phyloP scores from a whole-genome alignment of 495 filamentous ascomycete species.

The Mytilinidion resinicola region DNA sequence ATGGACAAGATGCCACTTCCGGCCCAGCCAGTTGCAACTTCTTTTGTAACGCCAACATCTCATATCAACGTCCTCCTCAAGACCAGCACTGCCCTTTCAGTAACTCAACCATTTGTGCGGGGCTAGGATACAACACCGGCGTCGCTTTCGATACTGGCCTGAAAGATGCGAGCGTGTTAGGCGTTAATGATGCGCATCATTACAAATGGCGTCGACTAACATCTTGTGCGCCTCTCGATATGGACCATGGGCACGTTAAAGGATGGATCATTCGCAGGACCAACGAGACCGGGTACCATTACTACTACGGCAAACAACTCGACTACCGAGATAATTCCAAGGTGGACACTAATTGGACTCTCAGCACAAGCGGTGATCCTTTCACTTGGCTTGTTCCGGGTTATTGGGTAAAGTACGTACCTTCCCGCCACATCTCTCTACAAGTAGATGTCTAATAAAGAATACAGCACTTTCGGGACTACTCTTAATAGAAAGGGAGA shows the following conservation, averaged over 20 bases:
- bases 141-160: conserved; percentile 4
- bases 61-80: conserved; percentile 4
- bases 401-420: conserved; percentile 24
- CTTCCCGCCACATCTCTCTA: conserved; percentile 5
- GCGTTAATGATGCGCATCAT: neutral
- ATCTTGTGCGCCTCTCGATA: neutral
- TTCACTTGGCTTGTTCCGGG: conserved; percentile 23
- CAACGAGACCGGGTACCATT: neutral
- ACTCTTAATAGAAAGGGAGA: neutral
- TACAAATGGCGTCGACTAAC: neutral
- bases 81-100: conserved; percentile 25
- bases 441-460: neutral
- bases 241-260: neutral
- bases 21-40: conserved; percentile 11
- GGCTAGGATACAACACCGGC: neutral
- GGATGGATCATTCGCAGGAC: neutral
- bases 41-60: conserved; percentile 27
- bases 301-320: neutral
- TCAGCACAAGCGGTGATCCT: conserved; percentile 16
- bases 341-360: conserved; percentile 10
- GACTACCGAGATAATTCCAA: neutral
- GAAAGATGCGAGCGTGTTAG: neutral
- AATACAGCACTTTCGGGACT: neutral
- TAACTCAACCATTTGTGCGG: neutral
- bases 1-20: neutral